Percentiles rank a stretch among this genome's conserved stretches.
phyloP scores from a whole-genome alignment of 169 alveolate species.

The Cryptosporidium sp. region DNA sequence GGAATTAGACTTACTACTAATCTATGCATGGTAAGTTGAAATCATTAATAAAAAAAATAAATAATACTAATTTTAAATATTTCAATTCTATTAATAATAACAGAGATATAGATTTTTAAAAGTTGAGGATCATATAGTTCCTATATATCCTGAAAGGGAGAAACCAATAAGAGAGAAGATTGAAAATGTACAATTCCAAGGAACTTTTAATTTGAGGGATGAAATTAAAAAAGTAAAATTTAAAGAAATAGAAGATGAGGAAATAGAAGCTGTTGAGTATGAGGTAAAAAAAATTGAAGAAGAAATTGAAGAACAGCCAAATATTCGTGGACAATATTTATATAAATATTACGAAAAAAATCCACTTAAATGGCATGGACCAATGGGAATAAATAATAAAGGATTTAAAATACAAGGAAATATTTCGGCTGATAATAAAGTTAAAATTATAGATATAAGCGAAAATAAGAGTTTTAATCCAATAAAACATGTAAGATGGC shows the following conservation, averaged over 20 bases:
- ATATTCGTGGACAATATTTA: conserved; percentile 50
- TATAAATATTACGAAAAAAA: conserved; percentile 15
- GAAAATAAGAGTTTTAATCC: conserved; percentile 47
- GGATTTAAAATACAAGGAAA: conserved; percentile 42
- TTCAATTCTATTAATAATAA: too few relatives aligned
- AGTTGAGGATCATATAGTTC: conserved; percentile 60
- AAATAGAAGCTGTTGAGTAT: conserved; percentile 52
- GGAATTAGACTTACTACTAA: conserved; percentile 6
- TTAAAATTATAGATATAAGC: conserved; percentile 23
- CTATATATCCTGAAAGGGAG: conserved; percentile 38
- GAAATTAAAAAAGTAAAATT: conserved; percentile 55
- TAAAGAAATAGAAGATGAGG: conserved; percentile 63
- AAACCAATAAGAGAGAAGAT: conserved; percentile 35
- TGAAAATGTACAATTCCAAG: conserved; percentile 19
- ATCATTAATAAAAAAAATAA: neutral
- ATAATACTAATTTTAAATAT: neutral
- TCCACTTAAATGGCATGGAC: conserved; percentile 28
- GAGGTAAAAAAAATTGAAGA: conserved; percentile 29
- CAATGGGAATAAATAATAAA: neutral
- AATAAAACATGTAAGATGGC: conserved; percentile 57
- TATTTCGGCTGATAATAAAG: conserved; percentile 62
- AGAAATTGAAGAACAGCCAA: conserved; percentile 51
- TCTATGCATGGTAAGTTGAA: conserved; percentile 28
- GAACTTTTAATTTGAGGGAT: conserved; percentile 65
- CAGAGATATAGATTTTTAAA: conserved; percentile 28